These are phyloP conservation scores for Camellia japonica DNA, from an alignment of 148 eudicot species.

Conservation along the genomic window DNA sequence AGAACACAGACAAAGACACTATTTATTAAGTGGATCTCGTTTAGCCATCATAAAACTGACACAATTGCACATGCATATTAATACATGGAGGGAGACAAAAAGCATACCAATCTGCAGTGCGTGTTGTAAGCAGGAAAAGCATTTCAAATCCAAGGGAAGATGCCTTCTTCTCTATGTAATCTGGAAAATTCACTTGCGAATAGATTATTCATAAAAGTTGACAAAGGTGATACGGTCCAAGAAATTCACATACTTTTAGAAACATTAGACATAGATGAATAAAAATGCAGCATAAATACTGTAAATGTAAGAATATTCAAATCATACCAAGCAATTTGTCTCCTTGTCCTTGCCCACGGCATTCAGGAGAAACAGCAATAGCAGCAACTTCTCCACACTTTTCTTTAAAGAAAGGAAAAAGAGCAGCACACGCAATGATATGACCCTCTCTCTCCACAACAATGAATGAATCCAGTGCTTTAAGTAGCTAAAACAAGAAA, in stretches of 20 bases:
- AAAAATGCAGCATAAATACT: background rate
- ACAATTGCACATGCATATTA: background rate
- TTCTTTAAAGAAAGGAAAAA: constrained; percentile 74
- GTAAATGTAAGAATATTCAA: background rate
- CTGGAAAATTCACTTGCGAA: constrained; percentile 31
- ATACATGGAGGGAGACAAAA: background rate
- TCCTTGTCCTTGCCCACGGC: constrained; percentile 97
- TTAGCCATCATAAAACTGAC: background rate
- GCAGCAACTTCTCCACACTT: constrained; percentile 97
- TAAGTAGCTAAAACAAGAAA: constrained; percentile 50
- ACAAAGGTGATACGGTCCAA: background rate
- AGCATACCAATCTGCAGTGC: constrained; percentile 92
- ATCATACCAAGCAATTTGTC: constrained; percentile 84
- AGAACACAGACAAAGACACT: background rate
- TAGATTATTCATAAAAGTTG: constrained; percentile 2
- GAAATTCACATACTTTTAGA: background rate
- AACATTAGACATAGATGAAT: background rate
- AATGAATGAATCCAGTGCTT: constrained; percentile 59
- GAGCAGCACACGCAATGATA: constrained; percentile 91
- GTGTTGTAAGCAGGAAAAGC: constrained; percentile 87
- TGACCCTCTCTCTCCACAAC: constrained; percentile 99
- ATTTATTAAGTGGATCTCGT: background rate
- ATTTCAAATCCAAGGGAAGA: constrained; percentile 66
- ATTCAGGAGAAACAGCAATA: constrained; percentile 92
- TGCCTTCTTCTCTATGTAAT: constrained; percentile 91